A percentile compares a stretch with the other conserved stretches of the same genome.
Evolutionary conservation across 108 stramenopile genomes (phyloP).

Genomic region (Tribonema minus): DNA sequence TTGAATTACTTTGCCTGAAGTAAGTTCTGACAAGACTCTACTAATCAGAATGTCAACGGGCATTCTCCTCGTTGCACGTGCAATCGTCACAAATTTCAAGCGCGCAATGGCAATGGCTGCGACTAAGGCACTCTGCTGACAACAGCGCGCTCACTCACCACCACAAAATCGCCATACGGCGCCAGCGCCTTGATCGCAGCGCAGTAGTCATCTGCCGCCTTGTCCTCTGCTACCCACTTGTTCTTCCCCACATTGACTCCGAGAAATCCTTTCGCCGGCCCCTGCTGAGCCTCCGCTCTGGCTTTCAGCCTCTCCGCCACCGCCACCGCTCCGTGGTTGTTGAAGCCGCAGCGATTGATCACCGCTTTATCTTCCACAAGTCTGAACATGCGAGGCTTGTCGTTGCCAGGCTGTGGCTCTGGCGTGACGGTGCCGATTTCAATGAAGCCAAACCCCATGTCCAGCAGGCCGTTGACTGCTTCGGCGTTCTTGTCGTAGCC

Average conservation of each 20-base stretch:
- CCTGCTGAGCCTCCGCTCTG: not conserved
- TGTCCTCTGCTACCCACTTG: slow-evolving; percentile 50
- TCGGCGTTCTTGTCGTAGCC: slow-evolving; percentile 91
- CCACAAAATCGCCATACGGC: slow-evolving; percentile 85
- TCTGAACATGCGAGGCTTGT: slow-evolving; percentile 86
- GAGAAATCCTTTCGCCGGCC: slow-evolving; percentile 11
- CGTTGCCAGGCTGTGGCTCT: slow-evolving; percentile 82
- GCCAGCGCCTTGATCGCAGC: slow-evolving; percentile 70
- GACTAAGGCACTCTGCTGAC: too few species aligned
- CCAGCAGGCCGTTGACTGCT: slow-evolving; percentile 68
- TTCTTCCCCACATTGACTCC: slow-evolving; percentile 93
- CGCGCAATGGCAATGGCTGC: too few species aligned
- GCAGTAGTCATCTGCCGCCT: slow-evolving; percentile 66
- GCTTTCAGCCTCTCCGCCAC: slow-evolving; percentile 16
- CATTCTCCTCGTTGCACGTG: too few species aligned
- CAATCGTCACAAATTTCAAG: too few species aligned
- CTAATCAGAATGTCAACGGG: too few species aligned
- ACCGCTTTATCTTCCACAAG: slow-evolving; percentile 77
- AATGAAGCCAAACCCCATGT: slow-evolving; percentile 75
- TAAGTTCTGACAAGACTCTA: too few species aligned
- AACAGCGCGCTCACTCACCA: too few species aligned
- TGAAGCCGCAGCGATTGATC: slow-evolving; percentile 94
- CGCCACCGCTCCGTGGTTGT: slow-evolving; percentile 59
- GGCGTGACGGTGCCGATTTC: slow-evolving; percentile 84
- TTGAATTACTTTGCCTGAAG: too few species aligned